Conservation (phyloP, 441 rosid species). For the Capsella rubella region DNA sequence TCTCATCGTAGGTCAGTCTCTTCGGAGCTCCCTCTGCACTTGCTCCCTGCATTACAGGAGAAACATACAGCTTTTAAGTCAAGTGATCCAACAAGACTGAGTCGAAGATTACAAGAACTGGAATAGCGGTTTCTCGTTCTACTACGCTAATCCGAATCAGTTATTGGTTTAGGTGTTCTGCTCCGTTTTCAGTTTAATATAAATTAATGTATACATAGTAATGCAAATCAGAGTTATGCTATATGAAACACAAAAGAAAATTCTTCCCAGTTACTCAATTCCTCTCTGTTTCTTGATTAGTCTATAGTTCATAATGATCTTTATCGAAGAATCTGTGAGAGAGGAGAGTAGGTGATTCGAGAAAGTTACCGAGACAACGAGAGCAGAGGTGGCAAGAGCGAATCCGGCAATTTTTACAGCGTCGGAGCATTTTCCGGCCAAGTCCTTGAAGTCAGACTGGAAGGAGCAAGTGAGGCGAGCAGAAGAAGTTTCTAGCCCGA, state of each 20-base stretch:
- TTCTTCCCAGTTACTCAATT: neutral
- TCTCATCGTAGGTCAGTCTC: constrained; percentile 91
- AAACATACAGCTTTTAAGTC: neutral
- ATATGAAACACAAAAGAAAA: neutral
- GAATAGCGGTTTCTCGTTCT: neutral
- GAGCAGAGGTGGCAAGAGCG: constrained; percentile 93
- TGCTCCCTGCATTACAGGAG: constrained; percentile 65
- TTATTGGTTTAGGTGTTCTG: neutral
- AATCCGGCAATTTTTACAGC: constrained; percentile 82
- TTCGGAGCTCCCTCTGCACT: constrained; percentile 82
- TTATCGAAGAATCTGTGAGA: neutral
- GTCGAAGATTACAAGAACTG: neutral
- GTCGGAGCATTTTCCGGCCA: constrained; percentile 68
- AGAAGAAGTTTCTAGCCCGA: constrained; percentile 57
- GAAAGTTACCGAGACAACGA: constrained; percentile 71
- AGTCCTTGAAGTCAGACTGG: constrained; percentile 68
- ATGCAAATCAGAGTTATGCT: neutral
- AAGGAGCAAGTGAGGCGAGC: constrained; percentile 74
- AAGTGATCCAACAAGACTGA: neutral
- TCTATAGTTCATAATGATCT: neutral
- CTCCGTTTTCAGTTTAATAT: neutral
- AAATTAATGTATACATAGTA: neutral
- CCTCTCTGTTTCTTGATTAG: neutral
- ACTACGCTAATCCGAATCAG: neutral
- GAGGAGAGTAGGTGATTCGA: neutral